These are phyloP conservation scores for Chalaropsis ovoidea DNA, from an alignment of 2,329 filamentous ascomycete genomes.

Conservation along the genomic window DNA sequence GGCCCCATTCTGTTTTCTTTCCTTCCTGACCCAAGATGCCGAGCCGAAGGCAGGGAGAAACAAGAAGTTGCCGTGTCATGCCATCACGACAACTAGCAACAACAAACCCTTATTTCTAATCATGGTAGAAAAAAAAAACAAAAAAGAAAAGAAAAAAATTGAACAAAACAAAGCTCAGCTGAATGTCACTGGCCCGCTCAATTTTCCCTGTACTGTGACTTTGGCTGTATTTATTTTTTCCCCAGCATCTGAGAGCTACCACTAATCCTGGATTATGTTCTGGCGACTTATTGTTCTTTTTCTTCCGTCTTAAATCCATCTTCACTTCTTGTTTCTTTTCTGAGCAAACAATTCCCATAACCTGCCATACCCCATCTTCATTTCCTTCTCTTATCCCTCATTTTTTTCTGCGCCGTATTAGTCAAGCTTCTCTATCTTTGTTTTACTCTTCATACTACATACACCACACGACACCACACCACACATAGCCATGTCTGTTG, in stretches of 20 bases:
- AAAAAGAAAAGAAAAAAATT: slow-evolving; percentile 5
- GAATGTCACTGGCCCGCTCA: neutral
- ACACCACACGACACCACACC: neutral
- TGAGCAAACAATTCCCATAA: neutral
- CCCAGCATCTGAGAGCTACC: slow-evolving; percentile 7
- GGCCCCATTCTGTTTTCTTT: too few species aligned
- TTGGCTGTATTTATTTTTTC: slow-evolving; percentile 12
- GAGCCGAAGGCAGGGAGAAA: too few species aligned
- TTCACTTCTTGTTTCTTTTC: slow-evolving; percentile 10
- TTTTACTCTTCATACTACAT: slow-evolving; percentile 11
- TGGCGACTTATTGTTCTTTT: slow-evolving; percentile 7
- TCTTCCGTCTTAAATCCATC: slow-evolving; percentile 17
- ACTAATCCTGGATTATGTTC: slow-evolving; percentile 13
- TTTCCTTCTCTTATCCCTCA: slow-evolving; percentile 15
- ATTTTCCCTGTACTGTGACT: slow-evolving; percentile 1
- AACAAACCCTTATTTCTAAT: slow-evolving; percentile 21
- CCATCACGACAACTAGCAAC: neutral
- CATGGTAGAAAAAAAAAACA: neutral
- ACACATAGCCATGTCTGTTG: slow-evolving; percentile 65
- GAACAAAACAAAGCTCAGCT: neutral
- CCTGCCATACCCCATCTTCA: neutral
- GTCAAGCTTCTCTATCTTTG: slow-evolving; percentile 13
- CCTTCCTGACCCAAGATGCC: too few species aligned
- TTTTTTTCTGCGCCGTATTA: slow-evolving; percentile 16
- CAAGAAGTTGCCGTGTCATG: too few species aligned